phyloP scores from a whole-genome alignment of 345 rosid species.

The Raphanus raphanistrum region DNA sequence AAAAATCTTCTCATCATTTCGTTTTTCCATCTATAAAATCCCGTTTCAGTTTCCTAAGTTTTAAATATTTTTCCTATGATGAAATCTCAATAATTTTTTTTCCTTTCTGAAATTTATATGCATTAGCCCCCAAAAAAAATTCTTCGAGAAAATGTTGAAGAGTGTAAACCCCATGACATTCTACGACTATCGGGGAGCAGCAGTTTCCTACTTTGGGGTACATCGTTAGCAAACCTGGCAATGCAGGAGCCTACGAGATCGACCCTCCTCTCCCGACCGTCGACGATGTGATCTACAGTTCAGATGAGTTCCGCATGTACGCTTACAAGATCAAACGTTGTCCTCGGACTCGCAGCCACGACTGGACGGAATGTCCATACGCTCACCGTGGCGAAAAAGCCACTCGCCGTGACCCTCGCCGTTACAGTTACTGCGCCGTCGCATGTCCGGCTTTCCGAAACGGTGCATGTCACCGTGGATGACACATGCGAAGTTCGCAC shows the following conservation, averaged over 20 bases:
- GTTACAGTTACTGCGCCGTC: constrained; percentile 57
- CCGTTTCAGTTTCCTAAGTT: constrained; percentile 19
- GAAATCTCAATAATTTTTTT: constrained; percentile 13
- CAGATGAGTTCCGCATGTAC: constrained; percentile 84
- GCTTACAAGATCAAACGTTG: constrained; percentile 81
- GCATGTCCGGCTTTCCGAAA: constrained; percentile 72
- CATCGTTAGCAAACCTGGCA: constrained; percentile 27
- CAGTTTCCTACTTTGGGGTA: constrained; percentile 33
- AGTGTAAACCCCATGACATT: constrained; percentile 29
- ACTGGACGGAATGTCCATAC: constrained; percentile 94
- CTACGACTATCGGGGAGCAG: constrained; percentile 39
- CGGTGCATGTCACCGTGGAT: constrained; percentile 63
- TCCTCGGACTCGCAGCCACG: constrained; percentile 68
- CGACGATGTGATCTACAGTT: constrained; percentile 46
- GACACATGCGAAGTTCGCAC: constrained; percentile 70
- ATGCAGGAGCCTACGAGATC: constrained; percentile 25
- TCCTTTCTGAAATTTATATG: background rate
- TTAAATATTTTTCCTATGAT: background rate
- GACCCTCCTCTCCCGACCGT: constrained; percentile 34
- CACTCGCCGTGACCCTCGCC: constrained; percentile 84
- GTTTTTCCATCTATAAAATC: constrained; percentile 30
- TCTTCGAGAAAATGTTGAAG: constrained; percentile 17
- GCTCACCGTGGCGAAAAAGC: constrained; percentile 94
- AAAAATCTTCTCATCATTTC: constrained; percentile 15
- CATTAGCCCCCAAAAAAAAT: background rate